These are phyloP conservation scores for Blepharisma japonicum DNA, from an alignment of 73 alveolate species.

Conservation along the genomic window DNA sequence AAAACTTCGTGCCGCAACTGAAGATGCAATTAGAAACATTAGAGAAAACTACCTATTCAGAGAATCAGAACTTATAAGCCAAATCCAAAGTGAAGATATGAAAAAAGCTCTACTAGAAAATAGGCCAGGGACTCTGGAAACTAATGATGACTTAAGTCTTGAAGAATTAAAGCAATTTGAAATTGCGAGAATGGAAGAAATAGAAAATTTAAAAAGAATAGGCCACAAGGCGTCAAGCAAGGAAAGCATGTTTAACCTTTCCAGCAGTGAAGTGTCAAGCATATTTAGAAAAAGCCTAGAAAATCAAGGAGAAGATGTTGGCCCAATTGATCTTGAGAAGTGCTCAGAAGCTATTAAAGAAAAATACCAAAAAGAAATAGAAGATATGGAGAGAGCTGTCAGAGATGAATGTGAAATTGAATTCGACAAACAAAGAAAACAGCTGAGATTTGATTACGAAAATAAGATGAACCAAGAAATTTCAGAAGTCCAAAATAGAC, in stretches of 20 bases:
- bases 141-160: not conserved
- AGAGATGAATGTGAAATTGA: not conserved
- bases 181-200: too few relatives aligned
- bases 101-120: not conserved
- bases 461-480: not conserved
- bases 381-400: not conserved
- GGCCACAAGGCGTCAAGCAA: not conserved
- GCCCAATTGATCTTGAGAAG: not conserved
- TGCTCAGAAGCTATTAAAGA: not conserved
- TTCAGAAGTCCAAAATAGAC: slow-evolving; percentile 1
- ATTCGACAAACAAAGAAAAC: not conserved
- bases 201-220: too few relatives aligned
- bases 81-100: not conserved
- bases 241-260: not conserved
- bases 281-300: not conserved
- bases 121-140: not conserved
- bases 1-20: slow-evolving; percentile 5
- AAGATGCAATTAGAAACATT: not conserved
- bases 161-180: too few relatives aligned
- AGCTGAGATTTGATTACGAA: not conserved
- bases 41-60: not conserved
- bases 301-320: not conserved
- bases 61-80: slow-evolving; percentile 17
- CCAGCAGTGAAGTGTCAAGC: not conserved
- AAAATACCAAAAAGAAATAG: not conserved